Evolutionary conservation across 257 asterid species (phyloP), one percentile per base, ranked within the genome.

Genomic region (Echites panduratus): DNA sequence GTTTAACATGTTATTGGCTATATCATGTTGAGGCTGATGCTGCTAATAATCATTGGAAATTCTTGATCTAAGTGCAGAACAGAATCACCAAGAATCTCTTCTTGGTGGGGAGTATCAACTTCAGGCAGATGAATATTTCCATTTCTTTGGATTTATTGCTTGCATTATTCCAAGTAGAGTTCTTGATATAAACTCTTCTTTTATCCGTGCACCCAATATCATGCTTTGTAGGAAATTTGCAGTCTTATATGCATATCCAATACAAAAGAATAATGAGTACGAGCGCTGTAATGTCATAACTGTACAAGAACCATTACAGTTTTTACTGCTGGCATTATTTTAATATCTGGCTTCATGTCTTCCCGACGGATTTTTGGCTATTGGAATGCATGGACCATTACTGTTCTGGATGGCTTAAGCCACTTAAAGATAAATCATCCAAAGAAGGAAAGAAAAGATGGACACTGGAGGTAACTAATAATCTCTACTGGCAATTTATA

Each of bases 341-440:
- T 20, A 52, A 53, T 22, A 7, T 20, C 65, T n/a, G 3, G 47
- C 27, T 7, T 68, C 57, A 49, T 63, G 48, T 35, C 84, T 95
- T 95, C 68, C 97, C 99, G 9, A 95, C 98, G n/a, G 95, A 95
- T 75, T 95, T 95, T 86, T 89, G 83, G 88, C 91, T 95, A 75
- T 81, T 95, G 79, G 98, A 94, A 84, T 79, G 79, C 41, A 85
- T 94, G 53, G 99, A 94, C 77, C 99, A 94, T 79, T 80, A 86
- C 78, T 91, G 98, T 78, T 91, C 98, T 45, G 97, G 95, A 78
- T 85, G 89, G 89, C 70, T 83, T 78, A 86, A 82, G 75, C 86
- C 84, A 66, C 80, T 77, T 3, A 79, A 84, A n/a, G 79, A 84
- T 16, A 77, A 77, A 57, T 73, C 89, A 57, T 68, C 84, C 41